These are phyloP conservation scores for Ustilago nuda DNA, from an alignment of 1,284 basidiomycete species.

Conservation along the genomic window DNA sequence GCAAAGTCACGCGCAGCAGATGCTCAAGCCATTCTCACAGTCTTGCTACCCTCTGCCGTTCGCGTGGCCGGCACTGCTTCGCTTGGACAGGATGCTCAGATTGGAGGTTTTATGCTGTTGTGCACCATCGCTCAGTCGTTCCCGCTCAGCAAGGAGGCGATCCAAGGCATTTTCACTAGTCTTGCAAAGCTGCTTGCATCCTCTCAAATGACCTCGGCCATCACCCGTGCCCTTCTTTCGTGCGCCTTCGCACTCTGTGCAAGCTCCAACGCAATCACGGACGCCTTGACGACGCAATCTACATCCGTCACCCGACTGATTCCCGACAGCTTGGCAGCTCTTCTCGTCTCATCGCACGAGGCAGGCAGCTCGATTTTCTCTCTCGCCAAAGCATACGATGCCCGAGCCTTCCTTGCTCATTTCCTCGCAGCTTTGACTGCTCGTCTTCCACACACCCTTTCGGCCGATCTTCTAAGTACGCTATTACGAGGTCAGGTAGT, in stretches of 20 bases:
- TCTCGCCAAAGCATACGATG: slow-evolving; percentile 44
- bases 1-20: slow-evolving; percentile 46
- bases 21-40: slow-evolving; percentile 61
- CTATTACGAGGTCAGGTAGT: slow-evolving; percentile 38
- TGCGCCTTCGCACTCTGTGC: slow-evolving; percentile 54
- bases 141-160: slow-evolving; percentile 55
- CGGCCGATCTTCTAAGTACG: slow-evolving; percentile 35
- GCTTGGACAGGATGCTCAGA: slow-evolving; percentile 52
- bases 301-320: slow-evolving; percentile 36
- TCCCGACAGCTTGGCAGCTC: slow-evolving; percentile 37
- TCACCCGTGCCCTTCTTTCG: slow-evolving; percentile 52
- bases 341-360: slow-evolving; percentile 39
- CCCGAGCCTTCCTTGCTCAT: slow-evolving; percentile 49
- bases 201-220: slow-evolving; percentile 14
- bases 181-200: slow-evolving; percentile 40
- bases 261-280: slow-evolving; percentile 31
- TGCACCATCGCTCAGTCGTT: slow-evolving; percentile 60
- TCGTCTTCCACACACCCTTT: slow-evolving; percentile 28
- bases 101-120: slow-evolving; percentile 61
- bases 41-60: slow-evolving; percentile 69
- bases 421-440: slow-evolving; percentile 44
- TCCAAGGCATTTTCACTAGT: slow-evolving; percentile 52
- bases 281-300: slow-evolving; percentile 32
- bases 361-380: slow-evolving; percentile 22
- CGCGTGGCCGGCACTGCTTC: slow-evolving; percentile 33